Percentiles rank a stretch among this genome's conserved stretches.
Evolutionary conservation across 345 rosid species (phyloP).

Genomic region (Salix suchowensis): DNA sequence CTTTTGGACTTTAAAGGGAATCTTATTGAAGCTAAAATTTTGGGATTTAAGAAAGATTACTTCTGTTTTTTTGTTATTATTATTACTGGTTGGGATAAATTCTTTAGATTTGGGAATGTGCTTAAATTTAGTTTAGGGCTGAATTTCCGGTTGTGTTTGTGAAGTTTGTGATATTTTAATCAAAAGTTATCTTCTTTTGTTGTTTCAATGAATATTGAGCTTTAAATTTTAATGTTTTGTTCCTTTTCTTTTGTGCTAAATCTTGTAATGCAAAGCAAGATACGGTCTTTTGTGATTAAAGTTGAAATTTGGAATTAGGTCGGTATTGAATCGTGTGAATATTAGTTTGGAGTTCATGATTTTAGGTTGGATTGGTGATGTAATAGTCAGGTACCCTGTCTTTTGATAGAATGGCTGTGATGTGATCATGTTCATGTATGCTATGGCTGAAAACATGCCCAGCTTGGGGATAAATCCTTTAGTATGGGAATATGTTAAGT

Average conservation of each 20-base stretch:
- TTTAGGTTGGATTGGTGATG: not conserved
- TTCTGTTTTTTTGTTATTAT: not conserved
- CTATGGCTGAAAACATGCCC: not conserved
- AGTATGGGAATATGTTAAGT: not conserved
- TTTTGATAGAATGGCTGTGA: not conserved
- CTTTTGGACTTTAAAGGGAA: not conserved
- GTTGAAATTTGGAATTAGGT: not conserved
- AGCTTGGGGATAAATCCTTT: not conserved
- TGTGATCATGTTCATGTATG: not conserved
- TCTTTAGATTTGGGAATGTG: not conserved
- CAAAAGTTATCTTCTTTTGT: not conserved
- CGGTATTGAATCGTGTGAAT: not conserved
- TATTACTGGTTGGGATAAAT: not conserved
- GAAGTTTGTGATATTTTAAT: not conserved
- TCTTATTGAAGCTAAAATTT: not conserved
- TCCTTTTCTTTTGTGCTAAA: not conserved
- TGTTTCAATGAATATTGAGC: not conserved
- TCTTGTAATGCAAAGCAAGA: not conserved
- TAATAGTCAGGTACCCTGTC: not conserved
- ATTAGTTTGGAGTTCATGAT: not conserved
- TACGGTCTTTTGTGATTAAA: not conserved
- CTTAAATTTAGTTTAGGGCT: not conserved
- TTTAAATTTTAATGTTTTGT: not conserved
- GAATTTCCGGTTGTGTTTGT: not conserved
- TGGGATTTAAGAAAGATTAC: not conserved